Evolutionary conservation across 1,139 yeast species (phyloP), one percentile per base, ranked within the genome.

Genomic region (Taphrina populina): DNA sequence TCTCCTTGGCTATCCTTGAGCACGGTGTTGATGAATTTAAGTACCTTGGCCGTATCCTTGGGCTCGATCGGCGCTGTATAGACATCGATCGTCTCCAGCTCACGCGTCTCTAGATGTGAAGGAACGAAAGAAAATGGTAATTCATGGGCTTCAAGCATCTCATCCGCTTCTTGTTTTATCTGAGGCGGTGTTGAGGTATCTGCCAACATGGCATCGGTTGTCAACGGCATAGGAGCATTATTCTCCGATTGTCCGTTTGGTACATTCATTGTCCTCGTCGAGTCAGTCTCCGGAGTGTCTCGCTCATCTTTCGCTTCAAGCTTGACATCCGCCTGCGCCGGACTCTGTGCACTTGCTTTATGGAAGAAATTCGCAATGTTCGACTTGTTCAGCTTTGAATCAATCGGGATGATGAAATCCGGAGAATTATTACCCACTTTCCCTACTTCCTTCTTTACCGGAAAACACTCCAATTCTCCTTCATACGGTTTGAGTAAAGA

Each of bases 401-500:
- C 52, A 11, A 52, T 36, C 15, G 57, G 57, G 7, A 44, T 44
- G 33, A 52, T 43, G 21, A 41, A 44, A n/a, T 52, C 57, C 11
- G 52, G 11, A 2, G 78, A 78, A 49, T 83, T 78, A 49, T 74
- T 75, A 7, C 71, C 65, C 0, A 80, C 75, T 53, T 80, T 83
- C 1, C 95, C 95, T 2, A 88, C 92, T 19, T 76, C 82, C 20
- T 70, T 73, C 1, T 77, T 67, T 1, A 88, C 95, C 45, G 73
- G 72, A 64, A 78, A 80, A 64, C 79, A 76, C 29, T 73, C 75
- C 53, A 85, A 35, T 3, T 35, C 57, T 7, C 45, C 57, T 7
- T 20, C 26, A 23, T 36, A 44, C 4, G 57, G 57, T 20, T 43
- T 27, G 29, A 52, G 26, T 20, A 52, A 34, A 4, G 10, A 15